Conservation (phyloP, 1,139 yeast genomes). For the Kodamaea sp. region DNA sequence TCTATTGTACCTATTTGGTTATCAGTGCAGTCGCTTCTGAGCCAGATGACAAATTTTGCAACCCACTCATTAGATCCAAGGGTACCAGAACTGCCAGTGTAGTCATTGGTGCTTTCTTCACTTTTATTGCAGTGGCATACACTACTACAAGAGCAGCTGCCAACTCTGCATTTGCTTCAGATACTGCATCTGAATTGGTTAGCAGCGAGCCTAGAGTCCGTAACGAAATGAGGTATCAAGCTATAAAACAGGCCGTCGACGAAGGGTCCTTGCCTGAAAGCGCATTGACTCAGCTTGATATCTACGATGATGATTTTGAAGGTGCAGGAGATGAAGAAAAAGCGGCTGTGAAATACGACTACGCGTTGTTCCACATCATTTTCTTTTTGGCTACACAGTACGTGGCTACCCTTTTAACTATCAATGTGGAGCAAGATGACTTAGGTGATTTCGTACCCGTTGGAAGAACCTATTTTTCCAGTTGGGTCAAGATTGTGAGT, state of each 20-base stretch:
- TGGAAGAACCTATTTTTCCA: constrained; percentile 92
- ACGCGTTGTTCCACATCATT: constrained; percentile 83
- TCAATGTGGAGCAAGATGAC: constrained; percentile 83
- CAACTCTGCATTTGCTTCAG: constrained; percentile 53
- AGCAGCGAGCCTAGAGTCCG: constrained; percentile 60
- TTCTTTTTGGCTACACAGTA: constrained; percentile 96
- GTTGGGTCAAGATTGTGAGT: constrained; percentile 91
- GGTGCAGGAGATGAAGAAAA: constrained; percentile 58
- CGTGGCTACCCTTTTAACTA: constrained; percentile 90
- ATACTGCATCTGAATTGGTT: constrained; percentile 27
- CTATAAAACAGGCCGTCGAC: constrained; percentile 89
- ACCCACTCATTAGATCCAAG: constrained; percentile 83
- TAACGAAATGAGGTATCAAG: constrained; percentile 81
- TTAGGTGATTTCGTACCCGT: constrained; percentile 93
- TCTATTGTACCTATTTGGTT: constrained; percentile 88
- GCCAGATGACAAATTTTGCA: constrained; percentile 91
- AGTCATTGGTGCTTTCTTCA: constrained; percentile 87
- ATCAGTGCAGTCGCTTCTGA: constrained; percentile 95
- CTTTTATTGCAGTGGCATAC: constrained; percentile 93
- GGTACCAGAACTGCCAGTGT: constrained; percentile 92
- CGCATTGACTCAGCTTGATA: constrained; percentile 74
- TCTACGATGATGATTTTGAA: constrained; percentile 49
- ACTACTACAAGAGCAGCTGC: constrained; percentile 98
- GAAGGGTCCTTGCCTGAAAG: constrained; percentile 94
- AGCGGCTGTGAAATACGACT: constrained; percentile 76